Conservation (phyloP, 2,329 filamentous ascomycete species). For the Endothia cerciana region DNA sequence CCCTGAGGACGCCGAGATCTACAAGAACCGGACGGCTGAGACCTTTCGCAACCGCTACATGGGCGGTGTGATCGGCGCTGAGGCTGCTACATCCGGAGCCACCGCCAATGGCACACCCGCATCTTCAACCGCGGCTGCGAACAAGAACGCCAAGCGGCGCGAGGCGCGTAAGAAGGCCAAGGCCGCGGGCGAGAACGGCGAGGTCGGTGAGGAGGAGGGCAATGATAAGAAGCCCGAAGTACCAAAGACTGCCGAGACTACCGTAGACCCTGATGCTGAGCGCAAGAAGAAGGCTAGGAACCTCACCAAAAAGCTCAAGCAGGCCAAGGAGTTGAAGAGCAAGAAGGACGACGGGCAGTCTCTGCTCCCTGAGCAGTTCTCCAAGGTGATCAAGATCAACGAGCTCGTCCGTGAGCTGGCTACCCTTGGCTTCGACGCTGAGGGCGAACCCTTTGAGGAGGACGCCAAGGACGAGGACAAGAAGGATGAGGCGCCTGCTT, state of each 20-base stretch:
- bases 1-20: constrained; percentile 93
- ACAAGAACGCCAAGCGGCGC: constrained; percentile 83
- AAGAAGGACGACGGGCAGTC: constrained; percentile 88
- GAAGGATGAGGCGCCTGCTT: constrained; percentile 28
- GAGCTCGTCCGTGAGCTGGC: constrained; percentile 90
- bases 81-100: constrained; percentile 43
- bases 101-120: background rate
- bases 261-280: constrained; percentile 72
- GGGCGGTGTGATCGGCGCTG: constrained; percentile 28
- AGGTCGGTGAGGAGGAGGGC: constrained; percentile 52
- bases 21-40: constrained; percentile 90
- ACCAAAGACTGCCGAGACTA: constrained; percentile 28
- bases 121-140: constrained; percentile 56
- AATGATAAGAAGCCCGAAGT: constrained; percentile 31
- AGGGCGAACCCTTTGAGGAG: constrained; percentile 63
- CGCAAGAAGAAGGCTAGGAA: constrained; percentile 92
- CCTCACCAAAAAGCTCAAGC: constrained; percentile 91
- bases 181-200: constrained; percentile 56
- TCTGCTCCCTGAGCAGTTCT: constrained; percentile 90
- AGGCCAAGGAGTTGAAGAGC: constrained; percentile 85
- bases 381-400: constrained; percentile 96
- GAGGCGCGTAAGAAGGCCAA: constrained; percentile 62
- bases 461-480: constrained; percentile 47
- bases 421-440: constrained; percentile 78
- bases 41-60: constrained; percentile 72